Evolutionary conservation across 306 rosid genomes (phyloP), one percentile per base, ranked within the genome.

Genomic region (Trifolium dubium): DNA sequence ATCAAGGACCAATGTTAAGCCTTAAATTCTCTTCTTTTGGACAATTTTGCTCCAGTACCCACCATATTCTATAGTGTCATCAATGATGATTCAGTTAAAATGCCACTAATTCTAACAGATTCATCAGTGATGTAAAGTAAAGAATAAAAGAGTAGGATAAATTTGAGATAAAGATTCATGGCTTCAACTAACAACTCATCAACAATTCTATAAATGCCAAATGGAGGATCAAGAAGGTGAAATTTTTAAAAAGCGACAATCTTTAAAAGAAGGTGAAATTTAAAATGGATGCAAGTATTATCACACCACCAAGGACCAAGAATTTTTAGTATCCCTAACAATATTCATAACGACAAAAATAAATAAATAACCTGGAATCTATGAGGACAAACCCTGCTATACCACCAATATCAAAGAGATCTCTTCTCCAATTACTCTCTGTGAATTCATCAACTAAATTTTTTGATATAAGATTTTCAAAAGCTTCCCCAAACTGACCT

Each of bases 341-440:
- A 34, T 62, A 62, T 8, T 17, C 11, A n/a, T 30, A 60, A 14
- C 1, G 34, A 10, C 4, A 31, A 60, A 11, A 74, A 41, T 8
- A 15, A 51, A 14, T 5, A 49, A 65, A 37, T 28, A 40, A 76
- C 80, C 59, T 55, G 23, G 80, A 73, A 60, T 44, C 4, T 43
- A 6, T 1, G 2, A 73, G 28, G 1, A 15, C 77, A 32, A 32
- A 17, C 18, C 80, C 69, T 8, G 53, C 28, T 11, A 14, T 46
- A 31, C 54, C 23, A 17, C 41, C 54, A 43, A 70, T 65, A 8
- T 44, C 43, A 12, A 0, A 1, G 8, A 77, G 75, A 0, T 32
- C 17, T 46, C 3, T 59, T 43, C 13, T 14, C 75, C 80, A 77
- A 2, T 8, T 18, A 2, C 0, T 7, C 30, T 5, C 12, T 8